Evolutionary conservation across 768 basidiomycete genomes (phyloP).

Genomic region (Xerocomellus chrysenteron): DNA sequence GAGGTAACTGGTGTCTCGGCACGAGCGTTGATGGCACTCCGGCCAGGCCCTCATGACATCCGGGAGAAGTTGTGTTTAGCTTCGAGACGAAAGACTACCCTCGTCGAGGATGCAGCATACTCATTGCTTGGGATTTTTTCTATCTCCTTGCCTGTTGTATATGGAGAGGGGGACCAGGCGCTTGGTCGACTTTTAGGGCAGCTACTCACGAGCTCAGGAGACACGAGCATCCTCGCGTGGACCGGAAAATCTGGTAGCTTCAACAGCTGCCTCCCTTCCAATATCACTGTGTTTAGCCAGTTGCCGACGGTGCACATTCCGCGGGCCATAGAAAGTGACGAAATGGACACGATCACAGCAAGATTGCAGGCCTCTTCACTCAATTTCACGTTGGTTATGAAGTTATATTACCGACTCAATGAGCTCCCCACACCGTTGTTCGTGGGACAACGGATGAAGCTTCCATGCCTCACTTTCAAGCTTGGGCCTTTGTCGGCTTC

Average conservation of each 20-base stretch:
- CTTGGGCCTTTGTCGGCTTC: not conserved
- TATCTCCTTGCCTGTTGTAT: not conserved
- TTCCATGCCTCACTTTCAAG: constrained; percentile 10
- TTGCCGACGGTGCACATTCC: not conserved
- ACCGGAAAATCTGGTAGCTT: not conserved
- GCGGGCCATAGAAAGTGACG: not conserved
- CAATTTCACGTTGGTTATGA: not conserved
- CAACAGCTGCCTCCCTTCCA: constrained; percentile 7
- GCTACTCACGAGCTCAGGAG: too few relatives aligned
- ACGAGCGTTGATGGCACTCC: too few relatives aligned
- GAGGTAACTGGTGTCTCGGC: too few relatives aligned
- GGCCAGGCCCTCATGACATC: too few relatives aligned
- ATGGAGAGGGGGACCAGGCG: too few relatives aligned
- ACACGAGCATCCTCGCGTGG: too few relatives aligned
- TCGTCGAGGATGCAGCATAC: constrained; percentile 6
- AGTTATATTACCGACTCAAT: not conserved
- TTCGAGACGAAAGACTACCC: constrained; percentile 4
- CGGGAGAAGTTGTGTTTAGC: not conserved
- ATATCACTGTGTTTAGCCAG: not conserved
- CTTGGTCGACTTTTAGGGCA: too few relatives aligned
- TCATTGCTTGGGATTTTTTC: constrained; percentile 7
- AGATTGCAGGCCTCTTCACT: not conserved
- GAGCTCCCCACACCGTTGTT: not conserved
- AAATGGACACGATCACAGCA: not conserved
- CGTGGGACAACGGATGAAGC: not conserved